Percentiles rank a stretch among this genome's conserved stretches.
Conservation (phyloP, 345 rosid genomes). For the Streptanthus diversifolius region DNA sequence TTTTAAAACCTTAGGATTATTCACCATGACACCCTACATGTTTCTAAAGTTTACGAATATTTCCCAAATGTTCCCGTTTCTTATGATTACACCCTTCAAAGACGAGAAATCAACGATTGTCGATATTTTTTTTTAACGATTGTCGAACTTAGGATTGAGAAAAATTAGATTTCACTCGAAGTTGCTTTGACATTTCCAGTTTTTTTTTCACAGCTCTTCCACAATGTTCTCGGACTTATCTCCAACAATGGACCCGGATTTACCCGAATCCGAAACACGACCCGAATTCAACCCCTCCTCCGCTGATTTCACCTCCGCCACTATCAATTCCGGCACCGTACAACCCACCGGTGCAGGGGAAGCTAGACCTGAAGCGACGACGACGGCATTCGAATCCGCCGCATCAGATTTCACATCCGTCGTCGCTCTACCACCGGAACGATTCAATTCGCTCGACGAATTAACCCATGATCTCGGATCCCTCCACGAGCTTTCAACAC, state of each 20-base stretch:
- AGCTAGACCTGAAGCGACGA: background rate
- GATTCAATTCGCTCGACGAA: slow-evolving; percentile 59
- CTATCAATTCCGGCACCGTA: background rate
- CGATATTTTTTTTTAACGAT: too few relatives aligned
- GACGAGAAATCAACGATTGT: background rate
- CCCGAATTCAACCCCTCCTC: slow-evolving; percentile 14
- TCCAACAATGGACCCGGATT: slow-evolving; percentile 22
- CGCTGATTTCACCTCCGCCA: slow-evolving; percentile 1
- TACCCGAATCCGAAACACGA: slow-evolving; percentile 29
- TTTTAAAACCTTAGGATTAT: background rate
- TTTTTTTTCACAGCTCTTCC: background rate
- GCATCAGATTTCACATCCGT: background rate
- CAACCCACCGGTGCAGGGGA: background rate
- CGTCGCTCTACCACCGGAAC: slow-evolving; percentile 48
- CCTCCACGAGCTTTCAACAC: slow-evolving; percentile 76
- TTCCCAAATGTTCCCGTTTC: background rate
- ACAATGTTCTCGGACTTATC: slow-evolving; percentile 29
- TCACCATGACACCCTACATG: background rate
- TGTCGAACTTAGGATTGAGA: too few relatives aligned
- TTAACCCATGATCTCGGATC: slow-evolving; percentile 70
- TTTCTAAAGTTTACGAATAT: background rate
- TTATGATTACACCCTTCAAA: background rate
- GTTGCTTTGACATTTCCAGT: background rate
- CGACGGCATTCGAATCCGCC: slow-evolving; percentile 5
- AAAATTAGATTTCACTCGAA: background rate